Evolutionary conservation across 1,139 yeast species (phyloP).

Genomic region (Sugiyamaella novakii): DNA sequence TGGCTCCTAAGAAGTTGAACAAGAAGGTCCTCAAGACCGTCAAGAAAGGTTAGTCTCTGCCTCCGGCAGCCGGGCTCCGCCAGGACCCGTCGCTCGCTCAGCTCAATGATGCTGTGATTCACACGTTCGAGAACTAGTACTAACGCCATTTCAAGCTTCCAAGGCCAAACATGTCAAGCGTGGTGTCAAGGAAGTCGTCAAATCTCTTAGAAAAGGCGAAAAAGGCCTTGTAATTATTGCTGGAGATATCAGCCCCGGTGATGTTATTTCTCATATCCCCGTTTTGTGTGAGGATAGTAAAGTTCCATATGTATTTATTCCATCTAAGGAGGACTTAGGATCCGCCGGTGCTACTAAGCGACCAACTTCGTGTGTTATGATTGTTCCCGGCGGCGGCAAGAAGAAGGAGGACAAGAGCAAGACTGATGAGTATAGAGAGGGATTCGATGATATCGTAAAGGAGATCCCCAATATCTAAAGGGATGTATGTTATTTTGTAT

Average conservation of each 20-base stretch:
- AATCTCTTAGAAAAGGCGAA: conserved; percentile 96
- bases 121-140: no score
- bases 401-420: conserved; percentile 68
- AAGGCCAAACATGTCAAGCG: conserved; percentile 98
- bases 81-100: no score
- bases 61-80: not conserved
- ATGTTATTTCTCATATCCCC: conserved; percentile 95
- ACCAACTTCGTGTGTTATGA: conserved; percentile 97
- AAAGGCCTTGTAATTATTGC: conserved; percentile 96
- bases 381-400: conserved; percentile 95
- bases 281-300: conserved; percentile 92
- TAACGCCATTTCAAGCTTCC: conserved; percentile 54
- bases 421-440: conserved; percentile 87
- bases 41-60: conserved; percentile 56
- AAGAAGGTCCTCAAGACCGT: conserved; percentile 94
- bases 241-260: conserved; percentile 97
- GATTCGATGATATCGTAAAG: conserved; percentile 90
- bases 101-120: no score
- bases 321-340: conserved; percentile 97
- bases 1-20: conserved; percentile 94
- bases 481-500: conserved; percentile 4
- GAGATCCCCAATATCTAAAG: conserved; percentile 58
- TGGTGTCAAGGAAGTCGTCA: conserved; percentile 98
- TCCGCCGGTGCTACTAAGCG: conserved; percentile 99
- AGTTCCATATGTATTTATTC: conserved; percentile 90